These are phyloP conservation scores for Leucoagaricus sp. DNA, from an alignment of 1,284 basidiomycete genomes.

Conservation along the genomic window DNA sequence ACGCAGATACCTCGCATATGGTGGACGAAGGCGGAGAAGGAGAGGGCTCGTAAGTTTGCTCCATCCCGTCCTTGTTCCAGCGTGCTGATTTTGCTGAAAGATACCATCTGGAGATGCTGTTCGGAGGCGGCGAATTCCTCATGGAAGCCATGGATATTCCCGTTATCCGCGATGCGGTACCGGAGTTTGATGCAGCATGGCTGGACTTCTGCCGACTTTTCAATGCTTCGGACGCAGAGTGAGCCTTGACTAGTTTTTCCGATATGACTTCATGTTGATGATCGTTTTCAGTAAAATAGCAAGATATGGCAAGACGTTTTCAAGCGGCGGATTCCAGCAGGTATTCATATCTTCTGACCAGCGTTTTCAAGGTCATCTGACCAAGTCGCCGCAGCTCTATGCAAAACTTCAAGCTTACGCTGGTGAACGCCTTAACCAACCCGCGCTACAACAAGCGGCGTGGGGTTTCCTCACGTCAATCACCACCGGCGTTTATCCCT, in stretches of 20 bases:
- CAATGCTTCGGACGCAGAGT: slow-evolving; percentile 41
- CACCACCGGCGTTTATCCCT: slow-evolving; percentile 37
- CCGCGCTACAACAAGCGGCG: slow-evolving; percentile 37
- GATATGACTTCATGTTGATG: neutral
- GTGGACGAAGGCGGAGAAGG: slow-evolving; percentile 41
- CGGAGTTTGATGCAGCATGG: slow-evolving; percentile 43
- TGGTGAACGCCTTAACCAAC: slow-evolving; percentile 37
- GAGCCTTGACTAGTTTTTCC: slow-evolving; percentile 18
- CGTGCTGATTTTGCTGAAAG: slow-evolving; percentile 20
- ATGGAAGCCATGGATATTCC: slow-evolving; percentile 44
- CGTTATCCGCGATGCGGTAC: slow-evolving; percentile 32
- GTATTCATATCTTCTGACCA: slow-evolving; percentile 18
- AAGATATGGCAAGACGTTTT: slow-evolving; percentile 38
- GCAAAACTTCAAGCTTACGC: slow-evolving; percentile 46
- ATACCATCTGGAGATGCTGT: slow-evolving; percentile 42
- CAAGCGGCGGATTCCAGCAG: slow-evolving; percentile 38
- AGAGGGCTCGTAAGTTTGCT: slow-evolving; percentile 31
- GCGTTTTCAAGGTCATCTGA: neutral
- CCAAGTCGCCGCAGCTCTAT: slow-evolving; percentile 30
- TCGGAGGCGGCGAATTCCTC: slow-evolving; percentile 45
- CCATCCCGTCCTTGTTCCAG: neutral
- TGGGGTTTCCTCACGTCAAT: slow-evolving; percentile 37
- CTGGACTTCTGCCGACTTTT: slow-evolving; percentile 42
- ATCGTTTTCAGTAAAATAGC: slow-evolving; percentile 32
- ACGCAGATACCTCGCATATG: slow-evolving; percentile 41